Conservation (phyloP, 2,329 filamentous ascomycete genomes). For the Microcera coccophila region DNA sequence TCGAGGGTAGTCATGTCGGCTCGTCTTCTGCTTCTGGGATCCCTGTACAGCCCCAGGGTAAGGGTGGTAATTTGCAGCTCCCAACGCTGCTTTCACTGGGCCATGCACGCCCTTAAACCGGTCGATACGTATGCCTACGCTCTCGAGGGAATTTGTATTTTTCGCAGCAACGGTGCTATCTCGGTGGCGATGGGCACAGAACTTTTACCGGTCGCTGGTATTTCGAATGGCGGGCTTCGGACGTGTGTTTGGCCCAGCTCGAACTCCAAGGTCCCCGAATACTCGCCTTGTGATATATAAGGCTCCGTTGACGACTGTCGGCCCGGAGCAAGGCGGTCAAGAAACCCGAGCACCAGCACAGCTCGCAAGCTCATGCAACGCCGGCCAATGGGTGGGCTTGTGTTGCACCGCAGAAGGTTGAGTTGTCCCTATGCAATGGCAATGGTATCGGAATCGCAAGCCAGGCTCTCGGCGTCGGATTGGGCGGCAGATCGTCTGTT, state of each 20-base stretch:
- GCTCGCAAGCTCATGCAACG: constrained; percentile 1
- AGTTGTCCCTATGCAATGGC: background rate
- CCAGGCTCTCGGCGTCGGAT: too few species aligned
- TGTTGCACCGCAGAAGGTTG: constrained; percentile 1
- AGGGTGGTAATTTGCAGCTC: constrained; percentile 11
- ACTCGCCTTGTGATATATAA: background rate
- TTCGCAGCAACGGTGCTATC: too few species aligned
- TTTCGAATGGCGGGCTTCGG: too few species aligned
- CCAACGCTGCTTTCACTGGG: constrained; percentile 12
- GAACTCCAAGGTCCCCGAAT: background rate
- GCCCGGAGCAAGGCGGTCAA: background rate
- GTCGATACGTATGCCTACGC: background rate
- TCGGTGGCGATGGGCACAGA: too few species aligned
- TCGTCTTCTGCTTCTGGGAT: background rate
- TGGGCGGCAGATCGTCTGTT: too few species aligned
- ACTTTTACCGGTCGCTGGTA: too few species aligned
- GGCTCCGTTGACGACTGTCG: background rate
- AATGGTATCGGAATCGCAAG: background rate
- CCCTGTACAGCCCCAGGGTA: background rate
- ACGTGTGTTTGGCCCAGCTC: background rate
- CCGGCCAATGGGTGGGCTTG: background rate
- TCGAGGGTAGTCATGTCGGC: constrained; percentile 31
- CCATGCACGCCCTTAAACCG: constrained; percentile 21
- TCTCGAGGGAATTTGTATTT: too few species aligned
- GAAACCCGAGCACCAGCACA: too few species aligned